Percentiles rank a stretch among this genome's conserved stretches.
These are phyloP conservation scores for Colletotrichum sp. DNA, from an alignment of 2,329 filamentous ascomycete species.

Conservation along the genomic window DNA sequence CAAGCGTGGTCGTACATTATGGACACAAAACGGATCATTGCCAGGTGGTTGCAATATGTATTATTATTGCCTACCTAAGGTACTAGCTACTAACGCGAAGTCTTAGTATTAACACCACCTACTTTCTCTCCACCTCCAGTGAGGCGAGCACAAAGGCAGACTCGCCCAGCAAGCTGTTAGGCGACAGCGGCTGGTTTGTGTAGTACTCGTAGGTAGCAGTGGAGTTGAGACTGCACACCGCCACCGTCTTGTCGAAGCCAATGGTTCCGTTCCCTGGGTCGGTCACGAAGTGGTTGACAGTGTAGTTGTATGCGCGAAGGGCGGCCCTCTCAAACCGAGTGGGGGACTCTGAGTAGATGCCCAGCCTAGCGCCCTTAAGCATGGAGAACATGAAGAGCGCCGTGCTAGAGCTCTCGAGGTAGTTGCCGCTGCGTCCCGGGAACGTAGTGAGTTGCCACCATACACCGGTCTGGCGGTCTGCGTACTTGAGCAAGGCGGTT, in stretches of 20 bases:
- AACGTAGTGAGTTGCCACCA: constrained; percentile 22
- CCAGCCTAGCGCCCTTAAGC: constrained; percentile 8
- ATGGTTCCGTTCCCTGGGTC: constrained; percentile 12
- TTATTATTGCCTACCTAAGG: not conserved
- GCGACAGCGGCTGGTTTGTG: constrained; percentile 34
- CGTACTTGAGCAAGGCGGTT: not conserved
- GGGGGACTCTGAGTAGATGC: not conserved
- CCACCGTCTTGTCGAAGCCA: constrained; percentile 40
- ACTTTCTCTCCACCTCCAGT: constrained; percentile 34
- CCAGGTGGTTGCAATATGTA: not conserved
- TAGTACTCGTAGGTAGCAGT: constrained; percentile 46
- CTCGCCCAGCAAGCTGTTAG: constrained; percentile 42
- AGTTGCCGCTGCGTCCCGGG: constrained; percentile 15
- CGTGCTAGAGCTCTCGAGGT: constrained; percentile 23
- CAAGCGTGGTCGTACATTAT: too few relatives aligned
- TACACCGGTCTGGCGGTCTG: constrained; percentile 7
- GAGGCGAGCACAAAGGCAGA: constrained; percentile 41
- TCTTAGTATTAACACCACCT: not conserved
- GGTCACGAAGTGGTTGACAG: constrained; percentile 4
- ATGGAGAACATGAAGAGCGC: constrained; percentile 18
- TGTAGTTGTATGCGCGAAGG: constrained; percentile 16
- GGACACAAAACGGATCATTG: too few relatives aligned
- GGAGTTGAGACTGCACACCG: constrained; percentile 46
- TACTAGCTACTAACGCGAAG: not conserved
- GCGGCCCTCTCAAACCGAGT: not conserved